phyloP scores from a whole-genome alignment of 2,329 filamentous ascomycete genomes.

The Sporothrix pseudoabietina region DNA sequence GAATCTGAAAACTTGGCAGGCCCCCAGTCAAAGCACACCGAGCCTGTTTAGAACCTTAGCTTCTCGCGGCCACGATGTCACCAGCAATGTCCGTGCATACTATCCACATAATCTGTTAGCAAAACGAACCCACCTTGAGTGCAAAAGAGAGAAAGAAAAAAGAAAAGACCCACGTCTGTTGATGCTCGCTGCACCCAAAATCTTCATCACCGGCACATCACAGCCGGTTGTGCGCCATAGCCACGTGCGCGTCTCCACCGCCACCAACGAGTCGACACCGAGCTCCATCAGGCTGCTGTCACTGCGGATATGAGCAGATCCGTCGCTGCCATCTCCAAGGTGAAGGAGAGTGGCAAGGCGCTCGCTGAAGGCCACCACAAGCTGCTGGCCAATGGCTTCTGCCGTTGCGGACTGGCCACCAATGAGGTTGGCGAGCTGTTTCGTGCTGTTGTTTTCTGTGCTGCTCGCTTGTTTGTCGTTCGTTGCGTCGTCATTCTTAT shows the following conservation, averaged over 20 bases:
- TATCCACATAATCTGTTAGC: not conserved
- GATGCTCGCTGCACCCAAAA: slow-evolving; percentile 44
- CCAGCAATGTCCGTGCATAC: slow-evolving; percentile 13
- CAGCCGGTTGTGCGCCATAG: slow-evolving; percentile 47
- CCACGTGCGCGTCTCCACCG: slow-evolving; percentile 51
- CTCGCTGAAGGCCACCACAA: slow-evolving; percentile 39
- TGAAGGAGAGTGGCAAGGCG: slow-evolving; percentile 42
- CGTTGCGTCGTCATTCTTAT: too few relatives aligned
- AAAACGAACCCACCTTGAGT: not conserved
- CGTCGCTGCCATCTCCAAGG: slow-evolving; percentile 28
- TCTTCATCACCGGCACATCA: slow-evolving; percentile 52
- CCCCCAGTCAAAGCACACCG: not conserved
- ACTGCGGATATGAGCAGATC: slow-evolving; percentile 35
- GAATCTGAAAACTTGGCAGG: not conserved
- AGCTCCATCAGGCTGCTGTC: slow-evolving; percentile 44
- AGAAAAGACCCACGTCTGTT: slow-evolving; percentile 34
- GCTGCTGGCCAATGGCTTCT: slow-evolving; percentile 34
- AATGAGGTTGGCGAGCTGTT: slow-evolving; percentile 37
- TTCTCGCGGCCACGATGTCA: not conserved
- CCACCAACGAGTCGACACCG: slow-evolving; percentile 48
- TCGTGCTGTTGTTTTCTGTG: slow-evolving; percentile 30
- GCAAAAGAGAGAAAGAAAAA: not conserved
- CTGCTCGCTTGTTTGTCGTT: not conserved
- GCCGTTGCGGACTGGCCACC: slow-evolving; percentile 29
- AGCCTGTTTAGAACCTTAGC: not conserved